These are phyloP conservation scores for Erythrophleum fordii DNA, from an alignment of 306 rosid species.

Conservation along the genomic window DNA sequence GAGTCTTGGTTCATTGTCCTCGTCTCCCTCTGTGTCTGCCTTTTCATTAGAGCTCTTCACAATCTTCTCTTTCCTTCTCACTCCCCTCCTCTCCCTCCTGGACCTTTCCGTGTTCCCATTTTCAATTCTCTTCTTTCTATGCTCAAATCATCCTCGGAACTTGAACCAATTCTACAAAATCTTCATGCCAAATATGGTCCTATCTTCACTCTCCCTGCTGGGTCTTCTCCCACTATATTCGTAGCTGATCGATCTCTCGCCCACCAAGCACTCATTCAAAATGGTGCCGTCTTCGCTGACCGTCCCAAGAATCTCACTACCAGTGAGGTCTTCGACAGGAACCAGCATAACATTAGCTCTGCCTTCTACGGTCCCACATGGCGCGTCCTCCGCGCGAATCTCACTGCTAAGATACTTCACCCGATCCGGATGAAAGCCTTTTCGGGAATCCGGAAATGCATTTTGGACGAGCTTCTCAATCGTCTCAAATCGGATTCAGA, in stretches of 20 bases:
- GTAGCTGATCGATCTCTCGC: background rate
- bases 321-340: background rate
- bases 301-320: background rate
- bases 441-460: background rate
- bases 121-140: background rate
- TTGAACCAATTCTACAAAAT: background rate
- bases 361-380: background rate
- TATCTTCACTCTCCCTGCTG: background rate
- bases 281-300: background rate
- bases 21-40: background rate
- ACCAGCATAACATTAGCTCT: background rate
- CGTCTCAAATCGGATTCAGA: background rate
- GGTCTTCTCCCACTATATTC: background rate
- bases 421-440: background rate
- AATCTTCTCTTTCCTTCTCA: background rate
- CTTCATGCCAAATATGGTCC: background rate
- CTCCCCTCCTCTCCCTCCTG: background rate
- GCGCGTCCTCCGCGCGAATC: background rate
- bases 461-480: background rate
- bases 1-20: background rate
- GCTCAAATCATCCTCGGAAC: background rate
- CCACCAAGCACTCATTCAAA: background rate
- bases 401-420: background rate
- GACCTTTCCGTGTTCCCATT: background rate
- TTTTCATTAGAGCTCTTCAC: background rate